Evolutionary conservation across 306 rosid species (phyloP).

Genomic region (Pterocarpus macrocarpus): DNA sequence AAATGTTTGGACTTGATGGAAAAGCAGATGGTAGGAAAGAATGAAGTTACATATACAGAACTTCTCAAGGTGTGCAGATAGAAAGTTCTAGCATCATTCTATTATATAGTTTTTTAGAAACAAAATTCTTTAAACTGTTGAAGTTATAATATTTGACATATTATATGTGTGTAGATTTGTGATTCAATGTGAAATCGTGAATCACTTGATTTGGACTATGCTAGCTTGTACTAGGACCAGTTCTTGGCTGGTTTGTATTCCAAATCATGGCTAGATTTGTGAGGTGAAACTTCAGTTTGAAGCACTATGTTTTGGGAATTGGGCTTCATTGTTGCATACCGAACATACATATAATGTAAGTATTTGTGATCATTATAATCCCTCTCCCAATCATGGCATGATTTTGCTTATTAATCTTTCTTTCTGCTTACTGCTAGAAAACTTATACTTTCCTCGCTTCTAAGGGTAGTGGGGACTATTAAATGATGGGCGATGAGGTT

Average conservation of each 20-base stretch:
- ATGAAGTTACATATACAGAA: slow-evolving; percentile 74
- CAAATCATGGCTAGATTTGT: slow-evolving; percentile 9
- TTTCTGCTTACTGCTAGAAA: too few relatives aligned
- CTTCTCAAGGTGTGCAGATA: slow-evolving; percentile 76
- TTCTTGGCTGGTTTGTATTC: slow-evolving; percentile 13
- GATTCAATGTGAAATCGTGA: slow-evolving; percentile 15
- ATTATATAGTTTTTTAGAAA: slow-evolving; percentile 15
- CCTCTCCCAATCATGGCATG: not conserved
- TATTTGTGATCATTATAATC: slow-evolving; percentile 23
- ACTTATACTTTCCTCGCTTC: too few relatives aligned
- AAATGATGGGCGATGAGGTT: too few relatives aligned
- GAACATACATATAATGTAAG: not conserved
- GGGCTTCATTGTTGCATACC: not conserved
- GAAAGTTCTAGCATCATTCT: slow-evolving; percentile 38
- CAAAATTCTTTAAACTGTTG: slow-evolving; percentile 8
- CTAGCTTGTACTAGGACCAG: not conserved
- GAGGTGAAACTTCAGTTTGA: slow-evolving; percentile 6
- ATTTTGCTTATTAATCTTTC: slow-evolving; percentile 21
- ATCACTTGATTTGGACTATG: slow-evolving; percentile 19
- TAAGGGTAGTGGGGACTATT: too few relatives aligned
- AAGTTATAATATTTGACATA: slow-evolving; percentile 16
- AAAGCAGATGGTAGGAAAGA: slow-evolving; percentile 69
- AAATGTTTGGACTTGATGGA: slow-evolving; percentile 91
- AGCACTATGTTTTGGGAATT: not conserved
- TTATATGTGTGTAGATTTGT: slow-evolving; percentile 20